Evolutionary conservation across 2,329 filamentous ascomycete species (phyloP), one percentile per base, ranked within the genome.

Genomic region (Sporothrix schenckii): DNA sequence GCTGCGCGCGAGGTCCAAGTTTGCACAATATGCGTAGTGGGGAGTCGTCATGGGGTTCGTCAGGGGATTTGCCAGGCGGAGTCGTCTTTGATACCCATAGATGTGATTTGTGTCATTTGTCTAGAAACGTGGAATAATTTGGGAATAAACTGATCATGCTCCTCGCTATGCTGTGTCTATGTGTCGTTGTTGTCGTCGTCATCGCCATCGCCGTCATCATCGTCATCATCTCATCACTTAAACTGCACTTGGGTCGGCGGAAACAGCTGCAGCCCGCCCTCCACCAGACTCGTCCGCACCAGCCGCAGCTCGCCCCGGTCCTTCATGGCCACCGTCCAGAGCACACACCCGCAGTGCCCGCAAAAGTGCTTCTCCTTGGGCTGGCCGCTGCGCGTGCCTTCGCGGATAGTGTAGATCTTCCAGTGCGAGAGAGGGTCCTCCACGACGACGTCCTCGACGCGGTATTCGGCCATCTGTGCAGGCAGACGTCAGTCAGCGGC

Each of bases 361-460:
- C 73, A 75, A 70, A 75, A 75, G 63, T 74, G 72, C 50, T 74
- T 74, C 21, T 74, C 73, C 54, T 74, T 75, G 60, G 72, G 69
- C 70, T 73, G 70, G 4, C 74, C 74, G 71, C 73, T 74, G 54
- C 52, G 53, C 10, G 72, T 74, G 68, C 72, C 72, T 3, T 72
- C 71, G 14, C 50, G 66, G 66, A 75, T 67, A 4, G 70, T 72
- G 72, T 73, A 75, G 44, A 72, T 72, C 58, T 73, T 73, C 72
- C 72, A 72, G 19, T 68, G 70, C 19, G 63, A 54, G 11, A 68
- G 56, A 3, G 72, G 74, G 68, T 75, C 74, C 24, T 71, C 63
- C 10, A 75, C 72, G 3, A 72, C 73, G 34, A 75, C 73, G 60
- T 73, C 70, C 6, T 71, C 69, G n/a, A 65, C 69, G 50, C 69